Base-by-base conservation (phyloP, 108 stramenopile genomes). In the Aurantiochytrium sp. region DNA sequence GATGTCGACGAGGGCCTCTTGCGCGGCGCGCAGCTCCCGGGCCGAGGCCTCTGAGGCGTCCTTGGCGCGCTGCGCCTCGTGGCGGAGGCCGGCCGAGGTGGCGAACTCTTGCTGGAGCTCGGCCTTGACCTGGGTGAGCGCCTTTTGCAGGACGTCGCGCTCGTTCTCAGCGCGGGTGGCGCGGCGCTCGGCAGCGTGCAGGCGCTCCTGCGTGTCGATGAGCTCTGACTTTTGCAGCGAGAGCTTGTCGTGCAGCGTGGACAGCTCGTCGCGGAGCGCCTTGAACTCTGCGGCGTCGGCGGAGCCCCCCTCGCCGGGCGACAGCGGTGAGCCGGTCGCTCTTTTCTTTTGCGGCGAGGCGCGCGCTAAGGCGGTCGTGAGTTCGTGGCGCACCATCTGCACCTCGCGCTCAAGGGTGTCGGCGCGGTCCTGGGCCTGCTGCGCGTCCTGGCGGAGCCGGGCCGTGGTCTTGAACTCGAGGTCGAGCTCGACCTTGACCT, bases 61-160 rank as follows among this genome's bases (percentile, higher is more conserved):
- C 39, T 37, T 17, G n/a, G 45, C 39, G 12, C n/a, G 39, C 12
- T 81, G 73, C n/a, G 45, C 73, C 45, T 81, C 73, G 21, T 81
- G 73, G 8, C 73, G 73, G 6, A 81, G 30, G n/a, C 21, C 45
- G 6, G 39, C 45, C 10, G 39, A 48, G 17, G 39, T 41, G n/a
- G 39, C 45, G 45, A 81, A 81, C 73, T 81, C 73, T 30, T 81
- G 39, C 73, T 81, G 42, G 39, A 81, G 39, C 39, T 81, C 73
- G 12, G 73, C 73, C 73, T 81, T 81, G 73, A 81, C 73, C 30
- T 41, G 39, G 0, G 39, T 48, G 27, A 81, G 45, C 50, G 73
- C 39, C 19, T 48, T 48, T 81, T 81, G 42, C n/a, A 81, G 39
- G 30, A 81, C 73, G 12, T 81, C 45, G n/a, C 73, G 73, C 73